Evolutionary conservation across 176 grass and related monocot genomes (phyloP).

Genomic region (Oryza glaberrima): DNA sequence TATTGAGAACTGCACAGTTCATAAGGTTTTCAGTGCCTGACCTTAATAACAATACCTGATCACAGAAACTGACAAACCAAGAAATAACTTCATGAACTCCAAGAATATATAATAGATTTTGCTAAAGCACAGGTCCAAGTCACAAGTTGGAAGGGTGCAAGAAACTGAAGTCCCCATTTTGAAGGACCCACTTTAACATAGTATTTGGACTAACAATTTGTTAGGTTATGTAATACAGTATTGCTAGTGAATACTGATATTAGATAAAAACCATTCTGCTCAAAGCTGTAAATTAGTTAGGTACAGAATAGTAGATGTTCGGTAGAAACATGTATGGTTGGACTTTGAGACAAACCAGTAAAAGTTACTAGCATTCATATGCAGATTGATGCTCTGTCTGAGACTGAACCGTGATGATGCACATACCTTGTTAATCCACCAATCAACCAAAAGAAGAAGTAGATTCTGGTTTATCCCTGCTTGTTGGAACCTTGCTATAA

Average conservation of each 20-base stretch:
- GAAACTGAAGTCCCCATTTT: neutral
- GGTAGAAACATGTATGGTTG: neutral
- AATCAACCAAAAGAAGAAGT: slow-evolving; percentile 61
- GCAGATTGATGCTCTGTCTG: neutral
- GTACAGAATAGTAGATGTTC: neutral
- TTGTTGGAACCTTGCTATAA: slow-evolving; percentile 47
- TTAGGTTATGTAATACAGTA: neutral
- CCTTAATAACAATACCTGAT: neutral
- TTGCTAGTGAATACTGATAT: neutral
- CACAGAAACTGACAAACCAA: neutral
- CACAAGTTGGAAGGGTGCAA: neutral
- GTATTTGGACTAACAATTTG: neutral
- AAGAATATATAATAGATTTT: neutral
- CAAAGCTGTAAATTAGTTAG: neutral
- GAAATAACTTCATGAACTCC: neutral
- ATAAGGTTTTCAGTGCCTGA: neutral
- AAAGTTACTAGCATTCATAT: neutral
- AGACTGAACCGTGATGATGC: neutral
- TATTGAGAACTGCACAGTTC: neutral
- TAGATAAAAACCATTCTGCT: neutral
- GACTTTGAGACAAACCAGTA: neutral
- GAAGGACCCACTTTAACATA: neutral
- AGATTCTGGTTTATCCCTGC: slow-evolving; percentile 53
- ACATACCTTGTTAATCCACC: slow-evolving; percentile 64
- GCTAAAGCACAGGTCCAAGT: neutral